Conservation (phyloP, 2,329 filamentous ascomycete species). For the Ceratocystiopsis brevicomis region DNA sequence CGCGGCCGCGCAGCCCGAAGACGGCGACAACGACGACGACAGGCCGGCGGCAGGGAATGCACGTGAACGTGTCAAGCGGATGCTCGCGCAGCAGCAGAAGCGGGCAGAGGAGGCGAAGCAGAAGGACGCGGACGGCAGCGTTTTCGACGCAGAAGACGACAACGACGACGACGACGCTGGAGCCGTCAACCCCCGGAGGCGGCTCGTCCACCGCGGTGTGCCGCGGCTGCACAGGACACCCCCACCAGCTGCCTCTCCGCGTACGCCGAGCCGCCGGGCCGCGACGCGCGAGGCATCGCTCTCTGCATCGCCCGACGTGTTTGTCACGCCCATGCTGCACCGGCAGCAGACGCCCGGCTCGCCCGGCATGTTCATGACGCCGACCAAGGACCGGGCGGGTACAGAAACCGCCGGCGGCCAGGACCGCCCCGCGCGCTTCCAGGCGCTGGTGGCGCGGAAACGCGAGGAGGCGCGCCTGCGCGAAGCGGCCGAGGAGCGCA, state of each 20-base stretch:
- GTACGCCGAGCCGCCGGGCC: not conserved
- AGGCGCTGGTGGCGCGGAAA: constrained; percentile 55
- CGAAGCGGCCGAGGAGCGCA: constrained; percentile 38
- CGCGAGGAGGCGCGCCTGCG: constrained; percentile 49
- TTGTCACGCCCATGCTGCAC: constrained; percentile 6
- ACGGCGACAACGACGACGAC: not conserved
- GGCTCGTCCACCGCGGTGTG: constrained; percentile 11
- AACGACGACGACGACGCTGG: constrained; percentile 15
- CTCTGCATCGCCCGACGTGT: constrained; percentile 3
- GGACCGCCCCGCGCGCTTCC: constrained; percentile 40
- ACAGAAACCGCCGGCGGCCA: constrained; percentile 18
- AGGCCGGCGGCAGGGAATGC: constrained; percentile 16
- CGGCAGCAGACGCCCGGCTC: constrained; percentile 13
- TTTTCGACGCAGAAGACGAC: constrained; percentile 7
- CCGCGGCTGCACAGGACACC: constrained; percentile 9
- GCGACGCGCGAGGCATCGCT: not conserved
- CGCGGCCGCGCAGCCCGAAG: not conserved
- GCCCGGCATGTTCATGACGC: constrained; percentile 39
- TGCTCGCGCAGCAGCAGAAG: constrained; percentile 18
- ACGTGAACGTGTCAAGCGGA: constrained; percentile 24
- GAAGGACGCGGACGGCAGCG: constrained; percentile 2
- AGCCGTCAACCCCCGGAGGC: constrained; percentile 14
- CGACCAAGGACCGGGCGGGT: constrained; percentile 17
- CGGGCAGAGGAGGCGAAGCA: constrained; percentile 12
- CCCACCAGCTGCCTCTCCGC: not conserved